Base-by-base conservation (phyloP, 2,329 filamentous ascomycete genomes). In the Alternaria ventricosa region DNA sequence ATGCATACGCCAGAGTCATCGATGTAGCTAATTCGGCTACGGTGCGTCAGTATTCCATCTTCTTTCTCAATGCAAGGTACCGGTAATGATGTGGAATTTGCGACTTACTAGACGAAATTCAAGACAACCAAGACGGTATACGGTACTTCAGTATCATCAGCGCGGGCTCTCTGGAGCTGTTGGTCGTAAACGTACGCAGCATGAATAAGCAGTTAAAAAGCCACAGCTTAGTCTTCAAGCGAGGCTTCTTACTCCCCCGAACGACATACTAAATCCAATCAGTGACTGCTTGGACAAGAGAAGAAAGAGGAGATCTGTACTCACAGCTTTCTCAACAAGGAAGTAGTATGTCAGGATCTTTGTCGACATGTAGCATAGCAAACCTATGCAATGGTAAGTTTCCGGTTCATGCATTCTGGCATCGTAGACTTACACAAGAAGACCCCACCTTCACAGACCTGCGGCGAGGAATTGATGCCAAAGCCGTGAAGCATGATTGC, bases 331-430 rank as follows among this genome's bases (percentile, higher is more conserved):
- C 73, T 90, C 89, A 1, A 89, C 87, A 3, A 90, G 80, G 71
- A 90, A 90, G 25, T 88, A 81, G 70, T 90, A 90, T n/a, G 90
- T 87, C 22, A 89, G 77, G 79, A 89, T 85, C 80, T 91, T 90
- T 3, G 88, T 89, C 3, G 86, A 87, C 55, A 90, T 82, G 70
- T 90, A 90, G 67, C 85, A 90, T 6, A 84, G 78, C 2, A 90
- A 80, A 59, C 75, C 73, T 76, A 22, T n/a, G n/a, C 13, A 33
- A 56, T 6, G 5, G 20, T 65, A 13, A 67, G 62, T 57, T 7
- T 3, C 12, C 7, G 33, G 15, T 20, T 13, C 12, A 9, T 11
- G 4, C 36, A 36, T 18, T 41, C 25, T 27, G 2, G 20, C 25
- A 25, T 53, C 13, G 23, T 28, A 15, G 5, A 57, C 69, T 55